These are phyloP conservation scores for Xylaria nigripes DNA, from an alignment of 495 filamentous ascomycete species.

Conservation along the genomic window DNA sequence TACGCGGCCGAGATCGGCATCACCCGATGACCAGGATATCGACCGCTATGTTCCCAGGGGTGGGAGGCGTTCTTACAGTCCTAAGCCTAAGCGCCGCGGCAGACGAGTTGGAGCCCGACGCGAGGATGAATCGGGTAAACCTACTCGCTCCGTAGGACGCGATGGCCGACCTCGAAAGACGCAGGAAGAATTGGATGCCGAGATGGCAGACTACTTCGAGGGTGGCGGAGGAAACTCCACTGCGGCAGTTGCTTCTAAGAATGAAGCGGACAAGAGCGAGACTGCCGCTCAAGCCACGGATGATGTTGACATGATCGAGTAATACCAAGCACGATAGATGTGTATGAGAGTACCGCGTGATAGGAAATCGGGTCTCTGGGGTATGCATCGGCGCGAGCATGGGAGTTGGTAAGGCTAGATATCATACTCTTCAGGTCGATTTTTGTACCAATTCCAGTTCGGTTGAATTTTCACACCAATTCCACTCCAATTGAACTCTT, in stretches of 20 bases:
- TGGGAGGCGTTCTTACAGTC: conserved; percentile 41
- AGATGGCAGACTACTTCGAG: conserved; percentile 92
- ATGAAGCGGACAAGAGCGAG: conserved; percentile 1
- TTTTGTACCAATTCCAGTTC: neutral
- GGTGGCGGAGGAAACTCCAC: conserved; percentile 32
- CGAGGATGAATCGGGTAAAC: conserved; percentile 29
- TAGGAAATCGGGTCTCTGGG: neutral
- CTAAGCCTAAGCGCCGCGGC: conserved; percentile 36
- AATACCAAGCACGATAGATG: neutral
- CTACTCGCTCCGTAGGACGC: conserved; percentile 29
- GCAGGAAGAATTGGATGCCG: conserved; percentile 82
- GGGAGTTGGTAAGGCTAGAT: neutral
- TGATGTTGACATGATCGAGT: conserved; percentile 38
- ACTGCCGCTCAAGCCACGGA: conserved; percentile 16
- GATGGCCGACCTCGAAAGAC: conserved; percentile 74
- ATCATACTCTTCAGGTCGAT: neutral
- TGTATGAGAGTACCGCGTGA: neutral
- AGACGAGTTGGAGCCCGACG: conserved; percentile 45
- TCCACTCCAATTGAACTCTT: too few relatives aligned
- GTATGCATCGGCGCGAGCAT: neutral
- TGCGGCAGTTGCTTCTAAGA: conserved; percentile 15
- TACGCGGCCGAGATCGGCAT: conserved; percentile 44
- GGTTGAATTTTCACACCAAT: neutral
- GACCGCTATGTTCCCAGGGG: conserved; percentile 77
- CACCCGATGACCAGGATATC: conserved; percentile 59